Percentiles rank a stretch among this genome's conserved stretches.
Evolutionary conservation across 495 filamentous ascomycete species (phyloP).

Genomic region (Aspergillus heteromorphus): DNA sequence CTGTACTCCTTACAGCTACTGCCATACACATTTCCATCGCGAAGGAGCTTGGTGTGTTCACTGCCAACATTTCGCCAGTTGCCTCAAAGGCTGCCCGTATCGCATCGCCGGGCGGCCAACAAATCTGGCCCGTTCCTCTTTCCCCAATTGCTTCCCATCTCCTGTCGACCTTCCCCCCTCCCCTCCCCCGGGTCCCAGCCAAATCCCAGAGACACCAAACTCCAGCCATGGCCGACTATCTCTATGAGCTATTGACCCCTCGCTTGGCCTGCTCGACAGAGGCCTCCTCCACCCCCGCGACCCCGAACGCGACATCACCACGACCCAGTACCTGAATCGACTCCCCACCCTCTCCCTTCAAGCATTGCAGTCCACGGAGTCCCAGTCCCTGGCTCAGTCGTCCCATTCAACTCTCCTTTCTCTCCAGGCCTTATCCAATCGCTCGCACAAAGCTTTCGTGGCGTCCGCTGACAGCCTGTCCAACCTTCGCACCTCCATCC

Average conservation of each 20-base stretch:
- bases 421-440: constrained; percentile 81
- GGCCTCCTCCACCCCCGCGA: constrained; percentile 20
- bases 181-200: background rate
- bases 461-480: constrained; percentile 71
- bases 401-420: constrained; percentile 80
- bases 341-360: constrained; percentile 74
- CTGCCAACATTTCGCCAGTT: constrained; percentile 32
- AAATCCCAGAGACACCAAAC: background rate
- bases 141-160: background rate
- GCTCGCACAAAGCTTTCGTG: constrained; percentile 86
- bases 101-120: background rate
- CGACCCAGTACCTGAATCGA: constrained; percentile 65
- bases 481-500: constrained; percentile 60
- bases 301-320: constrained; percentile 43
- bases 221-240: constrained; percentile 57
- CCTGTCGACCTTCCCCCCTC: background rate
- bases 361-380: constrained; percentile 67
- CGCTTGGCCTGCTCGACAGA: constrained; percentile 44
- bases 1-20: no score
- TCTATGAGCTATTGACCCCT: constrained; percentile 68
- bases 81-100: constrained; percentile 32
- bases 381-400: constrained; percentile 71
- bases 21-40: no score
- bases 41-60: no score
- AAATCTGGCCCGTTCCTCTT: constrained; percentile 9